Percentiles rank a stretch among this genome's conserved stretches.
These are phyloP conservation scores for Trametes villosa DNA, from an alignment of 768 basidiomycete species.

Conservation along the genomic window DNA sequence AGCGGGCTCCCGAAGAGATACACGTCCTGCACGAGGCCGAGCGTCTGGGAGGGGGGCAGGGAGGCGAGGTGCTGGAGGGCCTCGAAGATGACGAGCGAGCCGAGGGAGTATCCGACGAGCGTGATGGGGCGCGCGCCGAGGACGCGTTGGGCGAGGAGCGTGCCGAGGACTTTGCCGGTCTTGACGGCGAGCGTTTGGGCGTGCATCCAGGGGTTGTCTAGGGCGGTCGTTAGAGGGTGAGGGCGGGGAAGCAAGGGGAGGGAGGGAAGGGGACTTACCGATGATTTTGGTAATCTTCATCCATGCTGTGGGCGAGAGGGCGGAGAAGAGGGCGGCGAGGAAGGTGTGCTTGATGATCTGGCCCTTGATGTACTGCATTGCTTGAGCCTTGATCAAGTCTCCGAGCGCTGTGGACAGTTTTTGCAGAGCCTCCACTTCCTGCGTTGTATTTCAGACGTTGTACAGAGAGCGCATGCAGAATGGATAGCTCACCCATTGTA, in stretches of 20 bases:
- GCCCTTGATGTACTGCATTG: constrained; percentile 53
- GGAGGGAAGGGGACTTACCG: constrained; percentile 37
- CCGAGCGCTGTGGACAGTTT: constrained; percentile 52
- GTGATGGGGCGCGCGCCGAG: constrained; percentile 60
- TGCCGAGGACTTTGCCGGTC: constrained; percentile 57
- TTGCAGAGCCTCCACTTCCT: constrained; percentile 61
- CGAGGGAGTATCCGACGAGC: constrained; percentile 60
- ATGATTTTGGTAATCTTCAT: constrained; percentile 59
- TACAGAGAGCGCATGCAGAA: too few species aligned
- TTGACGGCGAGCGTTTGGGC: constrained; percentile 55
- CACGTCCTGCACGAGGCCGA: constrained; percentile 56
- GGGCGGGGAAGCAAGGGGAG: background rate
- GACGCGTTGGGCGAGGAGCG: constrained; percentile 51
- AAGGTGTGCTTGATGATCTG: constrained; percentile 55
- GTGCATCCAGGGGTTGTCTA: constrained; percentile 67
- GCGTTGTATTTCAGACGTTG: background rate
- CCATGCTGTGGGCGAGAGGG: constrained; percentile 54
- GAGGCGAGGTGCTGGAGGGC: constrained; percentile 53
- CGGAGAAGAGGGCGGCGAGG: constrained; percentile 51
- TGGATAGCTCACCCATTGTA: constrained; percentile 53
- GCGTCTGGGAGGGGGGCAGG: constrained; percentile 48
- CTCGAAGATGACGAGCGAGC: constrained; percentile 59
- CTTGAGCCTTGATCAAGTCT: constrained; percentile 49
- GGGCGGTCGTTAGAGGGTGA: background rate
- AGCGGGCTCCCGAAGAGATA: constrained; percentile 58